These are phyloP conservation scores for Ganoderma boninense DNA, from an alignment of 1,284 basidiomycete species.

Conservation along the genomic window DNA sequence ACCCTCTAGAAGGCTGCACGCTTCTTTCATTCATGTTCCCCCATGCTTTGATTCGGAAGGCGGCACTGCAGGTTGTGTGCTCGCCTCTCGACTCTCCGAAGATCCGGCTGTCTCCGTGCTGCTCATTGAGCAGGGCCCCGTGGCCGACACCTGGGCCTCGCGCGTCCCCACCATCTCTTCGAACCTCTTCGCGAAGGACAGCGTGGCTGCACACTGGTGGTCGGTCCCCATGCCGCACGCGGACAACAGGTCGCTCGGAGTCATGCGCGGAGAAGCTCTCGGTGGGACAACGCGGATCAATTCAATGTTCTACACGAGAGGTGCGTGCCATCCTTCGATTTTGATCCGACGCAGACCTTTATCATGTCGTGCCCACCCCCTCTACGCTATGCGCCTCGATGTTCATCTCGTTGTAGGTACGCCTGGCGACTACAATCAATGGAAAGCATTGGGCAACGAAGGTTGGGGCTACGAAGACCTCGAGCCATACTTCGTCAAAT, in stretches of 20 bases:
- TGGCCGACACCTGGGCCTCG: constrained; percentile 44
- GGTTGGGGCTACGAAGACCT: constrained; percentile 50
- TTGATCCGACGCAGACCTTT: too few relatives aligned
- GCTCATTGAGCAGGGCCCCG: constrained; percentile 45
- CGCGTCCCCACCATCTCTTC: constrained; percentile 46
- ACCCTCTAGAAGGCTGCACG: too few relatives aligned
- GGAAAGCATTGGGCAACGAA: constrained; percentile 43
- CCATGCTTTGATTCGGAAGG: constrained; percentile 24
- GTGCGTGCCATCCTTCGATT: constrained; percentile 11
- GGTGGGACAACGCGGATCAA: constrained; percentile 57
- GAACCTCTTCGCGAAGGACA: constrained; percentile 31
- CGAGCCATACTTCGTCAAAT: constrained; percentile 47
- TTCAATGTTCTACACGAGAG: constrained; percentile 48
- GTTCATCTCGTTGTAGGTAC: constrained; percentile 16
- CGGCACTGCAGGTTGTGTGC: constrained; percentile 47
- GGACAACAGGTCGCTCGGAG: constrained; percentile 37
- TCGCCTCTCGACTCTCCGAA: constrained; percentile 45
- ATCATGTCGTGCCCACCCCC: neutral
- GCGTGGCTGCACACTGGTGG: constrained; percentile 37
- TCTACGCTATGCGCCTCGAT: too few relatives aligned
- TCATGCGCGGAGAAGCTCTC: constrained; percentile 49
- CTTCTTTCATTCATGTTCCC: neutral
- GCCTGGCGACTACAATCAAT: constrained; percentile 49
- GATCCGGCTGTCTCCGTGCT: constrained; percentile 39
- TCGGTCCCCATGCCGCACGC: constrained; percentile 33